Evolutionary conservation across 2,329 filamentous ascomycete species (phyloP).

Genomic region (Sporothrix mexicana): DNA sequence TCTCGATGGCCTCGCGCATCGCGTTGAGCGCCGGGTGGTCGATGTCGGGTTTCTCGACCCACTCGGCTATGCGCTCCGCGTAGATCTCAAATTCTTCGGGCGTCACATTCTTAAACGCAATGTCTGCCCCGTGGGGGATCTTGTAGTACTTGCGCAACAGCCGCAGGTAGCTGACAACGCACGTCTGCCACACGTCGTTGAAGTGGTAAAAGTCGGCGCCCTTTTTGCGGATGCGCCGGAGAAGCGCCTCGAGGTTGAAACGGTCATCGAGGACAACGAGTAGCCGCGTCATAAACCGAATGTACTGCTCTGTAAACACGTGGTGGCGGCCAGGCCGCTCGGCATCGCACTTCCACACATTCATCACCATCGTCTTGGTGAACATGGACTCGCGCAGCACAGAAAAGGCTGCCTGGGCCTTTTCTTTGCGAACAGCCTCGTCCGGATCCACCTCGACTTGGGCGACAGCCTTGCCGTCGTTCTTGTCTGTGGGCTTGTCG

Average conservation of each 20-base stretch:
- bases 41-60: constrained; percentile 52
- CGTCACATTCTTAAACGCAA: constrained; percentile 60
- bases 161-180: constrained; percentile 59
- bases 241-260: constrained; percentile 74
- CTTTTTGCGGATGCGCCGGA: constrained; percentile 81
- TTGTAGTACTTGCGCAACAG: constrained; percentile 58
- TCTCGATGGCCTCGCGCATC: constrained; percentile 63
- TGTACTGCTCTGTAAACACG: constrained; percentile 87
- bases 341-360: constrained; percentile 92
- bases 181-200: constrained; percentile 63
- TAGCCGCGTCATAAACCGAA: constrained; percentile 78
- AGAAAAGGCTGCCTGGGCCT: constrained; percentile 78
- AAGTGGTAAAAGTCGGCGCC: constrained; percentile 75
- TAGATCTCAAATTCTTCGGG: constrained; percentile 65
- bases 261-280: constrained; percentile 78
- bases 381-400: constrained; percentile 77
- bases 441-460: constrained; percentile 2
- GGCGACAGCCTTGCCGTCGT: background rate
- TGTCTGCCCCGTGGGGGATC: constrained; percentile 55
- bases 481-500: background rate
- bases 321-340: constrained; percentile 85
- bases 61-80: constrained; percentile 60
- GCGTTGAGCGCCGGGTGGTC: constrained; percentile 57
- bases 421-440: constrained; percentile 49
- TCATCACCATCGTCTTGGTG: constrained; percentile 92